Evolutionary conservation across 169 alveolate species (phyloP).

Genomic region (Plasmodium vinckei): DNA sequence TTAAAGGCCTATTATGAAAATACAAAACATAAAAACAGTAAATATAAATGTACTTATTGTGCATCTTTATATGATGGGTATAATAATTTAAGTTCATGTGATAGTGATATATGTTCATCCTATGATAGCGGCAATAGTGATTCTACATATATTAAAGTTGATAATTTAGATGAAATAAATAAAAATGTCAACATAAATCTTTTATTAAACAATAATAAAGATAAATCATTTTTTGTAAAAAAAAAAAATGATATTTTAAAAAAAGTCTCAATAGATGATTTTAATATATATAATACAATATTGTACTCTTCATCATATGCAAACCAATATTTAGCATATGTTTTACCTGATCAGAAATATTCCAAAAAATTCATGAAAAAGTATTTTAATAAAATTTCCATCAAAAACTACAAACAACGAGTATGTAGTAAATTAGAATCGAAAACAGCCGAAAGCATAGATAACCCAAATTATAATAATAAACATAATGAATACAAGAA

Average conservation of each 20-base stretch:
- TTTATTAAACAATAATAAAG: conserved; percentile 37
- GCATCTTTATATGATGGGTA: conserved; percentile 14
- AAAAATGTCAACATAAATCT: conserved; percentile 51
- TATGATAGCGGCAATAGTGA: conserved; percentile 71
- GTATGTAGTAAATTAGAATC: conserved; percentile 19
- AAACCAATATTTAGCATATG: conserved; percentile 62
- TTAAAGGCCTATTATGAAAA: conserved; percentile 16
- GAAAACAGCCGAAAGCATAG: conserved; percentile 26
- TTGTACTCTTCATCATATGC: conserved; percentile 68
- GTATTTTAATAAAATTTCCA: conserved; percentile 44
- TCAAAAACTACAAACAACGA: conserved; percentile 25
- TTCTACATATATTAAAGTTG: conserved; percentile 43
- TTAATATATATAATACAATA: conserved; percentile 63
- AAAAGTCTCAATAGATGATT: conserved; percentile 68
- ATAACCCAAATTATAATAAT: conserved; percentile 12
- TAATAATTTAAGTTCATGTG: conserved; percentile 63
- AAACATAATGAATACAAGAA: conserved; percentile 16
- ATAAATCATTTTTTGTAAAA: conserved; percentile 58
- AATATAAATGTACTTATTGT: conserved; percentile 6
- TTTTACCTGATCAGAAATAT: conserved; percentile 50
- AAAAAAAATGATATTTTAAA: conserved; percentile 50
- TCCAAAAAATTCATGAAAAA: conserved; percentile 32
- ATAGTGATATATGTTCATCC: conserved; percentile 53
- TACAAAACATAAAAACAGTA: neutral
- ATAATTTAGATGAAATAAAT: conserved; percentile 60